Evolutionary conservation across 257 asterid genomes (phyloP).

Genomic region (Petunia secreta): DNA sequence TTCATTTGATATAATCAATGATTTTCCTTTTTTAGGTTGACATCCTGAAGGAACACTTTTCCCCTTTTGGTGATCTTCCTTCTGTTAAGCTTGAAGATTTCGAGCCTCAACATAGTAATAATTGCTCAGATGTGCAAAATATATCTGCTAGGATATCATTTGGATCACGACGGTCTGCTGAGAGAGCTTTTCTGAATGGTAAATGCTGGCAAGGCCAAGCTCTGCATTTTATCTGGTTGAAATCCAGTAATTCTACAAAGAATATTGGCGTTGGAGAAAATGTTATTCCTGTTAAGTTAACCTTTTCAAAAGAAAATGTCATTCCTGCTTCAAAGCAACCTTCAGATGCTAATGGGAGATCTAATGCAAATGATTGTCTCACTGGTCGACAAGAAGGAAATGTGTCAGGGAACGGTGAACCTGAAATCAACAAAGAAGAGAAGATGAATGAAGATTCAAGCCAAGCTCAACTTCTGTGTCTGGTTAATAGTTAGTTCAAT

Average conservation of each 20-base stretch:
- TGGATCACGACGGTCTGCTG: slow-evolving; percentile 75
- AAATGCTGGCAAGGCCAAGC: slow-evolving; percentile 84
- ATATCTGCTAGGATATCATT: slow-evolving; percentile 72
- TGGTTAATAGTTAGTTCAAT: slow-evolving; percentile 43
- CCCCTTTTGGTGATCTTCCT: slow-evolving; percentile 72
- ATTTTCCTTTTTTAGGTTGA: slow-evolving; percentile 52
- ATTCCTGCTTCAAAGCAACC: slow-evolving; percentile 27
- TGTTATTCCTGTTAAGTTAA: too few species aligned
- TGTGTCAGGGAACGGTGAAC: slow-evolving; percentile 42
- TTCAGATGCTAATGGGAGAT: slow-evolving; percentile 31
- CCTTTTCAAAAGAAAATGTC: slow-evolving; percentile 38
- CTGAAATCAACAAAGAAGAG: slow-evolving; percentile 37
- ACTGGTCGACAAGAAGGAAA: neutral
- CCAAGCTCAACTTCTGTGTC: slow-evolving; percentile 40
- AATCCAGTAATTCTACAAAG: slow-evolving; percentile 37
- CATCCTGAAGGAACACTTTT: slow-evolving; percentile 81
- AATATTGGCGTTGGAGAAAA: slow-evolving; percentile 28
- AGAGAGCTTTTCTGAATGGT: slow-evolving; percentile 80
- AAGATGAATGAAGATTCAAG: slow-evolving; percentile 45
- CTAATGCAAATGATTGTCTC: slow-evolving; percentile 30
- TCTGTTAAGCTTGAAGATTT: slow-evolving; percentile 69
- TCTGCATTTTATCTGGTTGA: slow-evolving; percentile 69
- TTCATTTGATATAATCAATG: slow-evolving; percentile 8
- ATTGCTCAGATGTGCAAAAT: slow-evolving; percentile 38
- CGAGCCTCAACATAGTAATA: slow-evolving; percentile 46